Percentiles rank a stretch among this genome's conserved stretches.
These are phyloP conservation scores for Erodium texanum DNA, from an alignment of 441 rosid species.

Conservation along the genomic window DNA sequence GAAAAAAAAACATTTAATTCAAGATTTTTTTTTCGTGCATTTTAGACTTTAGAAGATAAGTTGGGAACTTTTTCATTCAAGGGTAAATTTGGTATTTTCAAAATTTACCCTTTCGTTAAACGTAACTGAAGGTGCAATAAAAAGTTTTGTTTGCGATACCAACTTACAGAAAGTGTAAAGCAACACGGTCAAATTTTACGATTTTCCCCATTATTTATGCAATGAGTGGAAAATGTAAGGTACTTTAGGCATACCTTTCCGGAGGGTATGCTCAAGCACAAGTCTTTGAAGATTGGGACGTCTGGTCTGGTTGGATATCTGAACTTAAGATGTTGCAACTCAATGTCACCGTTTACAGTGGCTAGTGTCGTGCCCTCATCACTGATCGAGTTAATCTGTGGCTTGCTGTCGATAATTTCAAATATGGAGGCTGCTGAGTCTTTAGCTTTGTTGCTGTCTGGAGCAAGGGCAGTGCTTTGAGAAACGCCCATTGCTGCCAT, in stretches of 20 bases:
- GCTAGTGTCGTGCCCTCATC: constrained; percentile 33
- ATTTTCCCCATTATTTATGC: too few relatives aligned
- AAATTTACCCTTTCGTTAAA: too few relatives aligned
- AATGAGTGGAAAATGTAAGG: too few relatives aligned
- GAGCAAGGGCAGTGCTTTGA: constrained; percentile 47
- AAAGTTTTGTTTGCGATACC: too few relatives aligned
- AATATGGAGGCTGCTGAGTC: constrained; percentile 57
- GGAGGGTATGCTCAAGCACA: constrained; percentile 43
- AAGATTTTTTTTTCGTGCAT: too few relatives aligned
- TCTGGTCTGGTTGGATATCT: constrained; percentile 52
- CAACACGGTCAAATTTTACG: too few relatives aligned
- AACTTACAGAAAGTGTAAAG: too few relatives aligned
- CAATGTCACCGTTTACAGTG: constrained; percentile 40
- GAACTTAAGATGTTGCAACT: constrained; percentile 47
- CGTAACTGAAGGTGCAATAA: too few relatives aligned
- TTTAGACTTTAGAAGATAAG: too few relatives aligned
- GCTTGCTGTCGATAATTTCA: constrained; percentile 45
- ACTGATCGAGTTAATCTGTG: constrained; percentile 48
- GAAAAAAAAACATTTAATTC: too few relatives aligned
- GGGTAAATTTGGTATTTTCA: too few relatives aligned
- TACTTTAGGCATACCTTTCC: constrained; percentile 23
- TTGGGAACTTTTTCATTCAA: too few relatives aligned
- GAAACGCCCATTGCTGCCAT: constrained; percentile 52
- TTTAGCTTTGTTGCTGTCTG: constrained; percentile 48
- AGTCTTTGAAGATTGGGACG: constrained; percentile 43